Base-by-base conservation (phyloP, 495 filamentous ascomycete species). In the Geopyxis carbonaria region DNA sequence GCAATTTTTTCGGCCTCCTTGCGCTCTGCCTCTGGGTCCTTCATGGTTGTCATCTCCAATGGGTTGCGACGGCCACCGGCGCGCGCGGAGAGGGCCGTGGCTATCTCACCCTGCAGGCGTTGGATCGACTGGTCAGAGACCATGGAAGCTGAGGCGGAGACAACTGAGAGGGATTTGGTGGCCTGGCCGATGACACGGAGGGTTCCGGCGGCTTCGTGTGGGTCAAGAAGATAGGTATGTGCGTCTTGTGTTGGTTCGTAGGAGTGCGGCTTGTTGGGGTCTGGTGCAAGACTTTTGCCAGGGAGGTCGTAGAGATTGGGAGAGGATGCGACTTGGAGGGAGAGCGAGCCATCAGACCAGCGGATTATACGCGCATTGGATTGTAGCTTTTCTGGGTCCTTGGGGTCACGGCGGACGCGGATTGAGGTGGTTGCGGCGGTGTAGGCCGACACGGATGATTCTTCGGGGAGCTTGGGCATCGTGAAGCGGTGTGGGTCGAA, bases 331-430 rank as follows among this genome's bases (percentile, higher is more conserved):
- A 82, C 61, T 51, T 83, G 78, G 4, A 83, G 62, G 9, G 77
- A 80, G 24, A 80, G 58, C 3, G 75, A 78, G 23, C 78, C 78
- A 49, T 83, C 78, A 31, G 74, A 75, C 78, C 78, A 83, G 42
- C 67, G 69, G 29, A 80, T 66, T 23, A 81, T 62, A 14, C 78
- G 74, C 11, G 77, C 73, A 50, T 82, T 82, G 2, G 75, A 79
- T 50, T 83, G 75, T 11, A 78, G 59, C 13, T 64, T 45, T 9
- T 56, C 48, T 5, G 67, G 64, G 41, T 78, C 61, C 8, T 63
- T 65, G n/a, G 75, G 76, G 30, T 76, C 70, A 45, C 69, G 67
- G 36, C 78, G 69, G 73, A 77, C 78, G 50, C 76, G 76, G 18
- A 80, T 60, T 9, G 76, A 78, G 13, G 68, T 75, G 10, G 73